Evolutionary conservation across 345 rosid genomes (phyloP).

Genomic region (Eucalyptus curtisii): DNA sequence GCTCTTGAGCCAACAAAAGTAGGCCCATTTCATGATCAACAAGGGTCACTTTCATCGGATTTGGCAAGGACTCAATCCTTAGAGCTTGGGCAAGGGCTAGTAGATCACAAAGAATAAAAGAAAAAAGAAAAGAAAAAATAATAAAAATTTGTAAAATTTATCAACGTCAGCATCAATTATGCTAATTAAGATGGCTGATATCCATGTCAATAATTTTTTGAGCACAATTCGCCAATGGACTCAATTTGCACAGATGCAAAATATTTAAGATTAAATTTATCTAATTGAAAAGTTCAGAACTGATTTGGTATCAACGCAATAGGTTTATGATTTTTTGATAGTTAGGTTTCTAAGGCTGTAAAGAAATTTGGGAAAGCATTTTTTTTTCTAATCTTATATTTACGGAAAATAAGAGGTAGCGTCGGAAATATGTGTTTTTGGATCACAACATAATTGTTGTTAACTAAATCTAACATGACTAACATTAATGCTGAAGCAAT

Average conservation of each 20-base stretch:
- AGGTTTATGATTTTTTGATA: too few relatives aligned
- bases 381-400: neutral
- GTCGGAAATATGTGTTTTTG: neutral
- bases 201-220: neutral
- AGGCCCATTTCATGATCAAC: too few relatives aligned
- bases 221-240: neutral
- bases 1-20: too few relatives aligned
- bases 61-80: too few relatives aligned
- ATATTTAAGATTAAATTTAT: too few relatives aligned
- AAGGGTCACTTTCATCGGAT: too few relatives aligned
- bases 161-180: fast-evolving
- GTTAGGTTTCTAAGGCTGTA: neutral
- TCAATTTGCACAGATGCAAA: neutral
- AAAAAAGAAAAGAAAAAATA: neutral
- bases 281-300: fast-evolving
- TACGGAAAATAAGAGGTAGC: neutral
- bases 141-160: neutral
- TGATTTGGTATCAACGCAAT: too few relatives aligned
- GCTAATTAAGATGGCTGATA: fast-evolving
- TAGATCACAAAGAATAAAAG: too few relatives aligned
- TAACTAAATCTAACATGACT: neutral
- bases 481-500: neutral
- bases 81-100: too few relatives aligned
- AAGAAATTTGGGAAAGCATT: neutral
- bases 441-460: neutral